Conservation (phyloP, 306 rosid genomes). For the Morella rubra region DNA sequence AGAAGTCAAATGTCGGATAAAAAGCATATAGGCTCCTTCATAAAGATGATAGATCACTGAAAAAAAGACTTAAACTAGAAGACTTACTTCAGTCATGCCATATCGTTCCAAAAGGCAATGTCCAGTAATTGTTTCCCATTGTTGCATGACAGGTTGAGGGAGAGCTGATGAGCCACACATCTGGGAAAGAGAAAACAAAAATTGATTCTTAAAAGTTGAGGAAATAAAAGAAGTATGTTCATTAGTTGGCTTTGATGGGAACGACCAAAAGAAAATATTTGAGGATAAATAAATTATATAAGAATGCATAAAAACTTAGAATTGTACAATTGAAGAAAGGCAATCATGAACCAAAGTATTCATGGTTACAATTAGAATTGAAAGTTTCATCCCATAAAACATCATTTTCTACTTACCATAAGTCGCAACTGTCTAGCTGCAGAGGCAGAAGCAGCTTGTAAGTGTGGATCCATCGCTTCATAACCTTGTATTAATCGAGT, state of each 20-base stretch:
- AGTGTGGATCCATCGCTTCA: constrained; percentile 76
- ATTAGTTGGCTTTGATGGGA: constrained; percentile 19
- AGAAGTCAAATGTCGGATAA: constrained; percentile 5
- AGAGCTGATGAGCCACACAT: constrained; percentile 99
- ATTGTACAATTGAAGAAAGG: not conserved
- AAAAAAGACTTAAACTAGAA: constrained; percentile 25
- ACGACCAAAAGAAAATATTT: constrained; percentile 7
- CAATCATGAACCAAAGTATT: not conserved
- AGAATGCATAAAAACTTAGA: not conserved
- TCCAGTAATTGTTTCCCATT: constrained; percentile 84
- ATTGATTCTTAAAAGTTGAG: not conserved
- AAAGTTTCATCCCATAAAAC: not conserved
- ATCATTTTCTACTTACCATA: constrained; percentile 59
- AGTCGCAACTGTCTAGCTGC: constrained; percentile 90
- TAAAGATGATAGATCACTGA: not conserved
- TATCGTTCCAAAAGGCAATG: constrained; percentile 91
- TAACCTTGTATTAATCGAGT: constrained; percentile 83
- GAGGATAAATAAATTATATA: constrained; percentile 9
- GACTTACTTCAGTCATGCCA: constrained; percentile 93
- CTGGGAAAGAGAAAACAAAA: constrained; percentile 30
- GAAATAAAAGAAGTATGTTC: constrained; percentile 12
- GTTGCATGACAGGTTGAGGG: constrained; percentile 85
- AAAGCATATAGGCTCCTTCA: constrained; percentile 9
- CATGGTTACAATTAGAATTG: not conserved
- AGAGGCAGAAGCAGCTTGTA: constrained; percentile 63